Base-by-base conservation (phyloP, 2,329 filamentous ascomycete species). In the Nakataea oryzae region DNA sequence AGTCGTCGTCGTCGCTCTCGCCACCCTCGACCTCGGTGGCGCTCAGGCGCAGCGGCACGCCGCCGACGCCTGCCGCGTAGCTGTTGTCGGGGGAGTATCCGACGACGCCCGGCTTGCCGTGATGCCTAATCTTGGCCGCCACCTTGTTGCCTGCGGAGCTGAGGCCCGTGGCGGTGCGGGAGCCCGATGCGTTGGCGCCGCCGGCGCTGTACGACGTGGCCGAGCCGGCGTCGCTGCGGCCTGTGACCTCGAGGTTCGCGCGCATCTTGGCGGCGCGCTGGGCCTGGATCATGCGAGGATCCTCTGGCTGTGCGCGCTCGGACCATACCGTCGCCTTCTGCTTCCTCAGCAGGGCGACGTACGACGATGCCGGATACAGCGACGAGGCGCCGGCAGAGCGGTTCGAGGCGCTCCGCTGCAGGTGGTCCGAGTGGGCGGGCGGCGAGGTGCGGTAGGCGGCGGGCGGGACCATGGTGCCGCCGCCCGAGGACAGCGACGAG, bases 321-420 rank as follows among this genome's bases (percentile, higher is more conserved):
- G 93, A 97, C 95, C 95, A 99, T 5, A 99, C 95, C 0, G 95
- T 99, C 34, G 92, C 95, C 74, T 97, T 97, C 76, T 99, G 95
- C 73, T 93, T 93, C 65, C 95, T 86, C 77, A 99, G 88, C n/a
- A 97, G 82, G 47, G 95, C 93, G 60, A 99, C 95, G 74, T 99
- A 99, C 66, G 91, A 87, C n/a, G 82, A 82, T 1, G 88, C 77
- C 65, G 84, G 83, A 21, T 79, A 79, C 27, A 74, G 63, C 5
- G 70, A 66, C 26, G 66, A 69, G 28, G 74, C 71, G 58, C 78
- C 78, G 65, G 82, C 84, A 27, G 91, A 96, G 69, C 91, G 86
- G 60, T 89, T 89, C 3, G 91, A 96, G 32, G 87, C 90, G 30
- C 91, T 96, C 67, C 92, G 86, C 64, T 89, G 87, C 59, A 88